Base-by-base conservation (phyloP, 345 rosid genomes). In the Syzygium jambos region DNA sequence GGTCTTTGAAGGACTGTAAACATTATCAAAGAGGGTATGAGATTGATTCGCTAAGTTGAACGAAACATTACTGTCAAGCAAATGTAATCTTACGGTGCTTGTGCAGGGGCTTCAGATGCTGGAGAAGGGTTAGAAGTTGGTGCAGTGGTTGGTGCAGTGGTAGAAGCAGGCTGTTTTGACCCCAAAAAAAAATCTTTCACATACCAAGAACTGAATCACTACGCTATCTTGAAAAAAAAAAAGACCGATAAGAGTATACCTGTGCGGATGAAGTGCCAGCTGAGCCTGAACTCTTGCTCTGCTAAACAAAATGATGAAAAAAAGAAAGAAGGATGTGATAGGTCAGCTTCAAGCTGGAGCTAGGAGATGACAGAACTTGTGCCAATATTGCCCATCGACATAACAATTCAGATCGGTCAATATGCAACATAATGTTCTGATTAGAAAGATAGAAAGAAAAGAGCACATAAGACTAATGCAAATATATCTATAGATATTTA, bases 211-310 rank as follows among this genome's bases (percentile, higher is more conserved):
- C 85, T 51, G 27, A 68, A 85, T 63, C 86, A 84, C 8, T 22
- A 87, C 82, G 77, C 53, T 41, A 84, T 38, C 49, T 9, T 5
- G 34, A 13, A 12, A 54, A 52, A 85, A 49, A 51, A 19, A 51
- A 14, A 51, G n/a, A 34, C 46, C 22, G 23, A 23, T 25, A 61
- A 73, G 56, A 34, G 23, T 9, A 46, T 86, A 59, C 54, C 84
- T 86, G 93, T 51, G 63, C 27, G 22, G 93, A 86, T 11, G 90
- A 85, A 19, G 84, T 51, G 13, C 86, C 90, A 52, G 87, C 83
- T 43, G 92, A 84, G 61, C 90, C 73, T 54, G 91, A 87, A 49
- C 53, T 86, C 89, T 96, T 96, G 91, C 95, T 97, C 99, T 96
- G 93, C 41, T 68, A 61, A 85, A 84, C 27, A 86, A 56, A 38